Evolutionary conservation across 345 rosid genomes (phyloP).

Genomic region (Abelmoschus esculentus): DNA sequence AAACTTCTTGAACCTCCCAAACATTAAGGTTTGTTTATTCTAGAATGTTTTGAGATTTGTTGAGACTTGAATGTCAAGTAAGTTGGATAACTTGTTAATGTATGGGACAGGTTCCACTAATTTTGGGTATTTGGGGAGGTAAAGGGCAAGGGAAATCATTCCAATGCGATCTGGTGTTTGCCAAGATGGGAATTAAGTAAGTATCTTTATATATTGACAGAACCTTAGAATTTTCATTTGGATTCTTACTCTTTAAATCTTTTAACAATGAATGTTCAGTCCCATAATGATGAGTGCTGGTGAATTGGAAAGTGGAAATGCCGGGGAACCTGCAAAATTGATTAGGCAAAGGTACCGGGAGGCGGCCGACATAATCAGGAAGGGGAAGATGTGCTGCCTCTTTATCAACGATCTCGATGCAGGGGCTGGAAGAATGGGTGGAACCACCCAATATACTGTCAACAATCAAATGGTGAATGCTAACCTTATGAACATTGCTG

Average conservation of each 20-base stretch:
- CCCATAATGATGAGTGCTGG: conserved; percentile 77
- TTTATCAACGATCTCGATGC: conserved; percentile 98
- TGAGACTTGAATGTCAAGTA: not conserved
- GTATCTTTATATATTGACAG: conserved; percentile 5
- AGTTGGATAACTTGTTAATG: not conserved
- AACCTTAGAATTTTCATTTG: not conserved
- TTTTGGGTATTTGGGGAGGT: conserved; percentile 99
- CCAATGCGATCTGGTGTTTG: conserved; percentile 94
- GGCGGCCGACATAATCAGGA: conserved; percentile 33
- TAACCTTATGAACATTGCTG: conserved; percentile 99
- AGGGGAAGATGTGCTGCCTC: conserved; percentile 93
- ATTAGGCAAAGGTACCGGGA: too few species aligned
- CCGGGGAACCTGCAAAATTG: too few species aligned
- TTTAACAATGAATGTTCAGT: conserved; percentile 28
- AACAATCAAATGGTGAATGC: conserved; percentile 99
- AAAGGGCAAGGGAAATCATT: conserved; percentile 98
- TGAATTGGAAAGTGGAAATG: too few species aligned
- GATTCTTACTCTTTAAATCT: conserved; percentile 2
- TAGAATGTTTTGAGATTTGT: not conserved
- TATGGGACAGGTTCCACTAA: conserved; percentile 64
- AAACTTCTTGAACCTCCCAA: conserved; percentile 84
- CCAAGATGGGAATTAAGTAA: conserved; percentile 97
- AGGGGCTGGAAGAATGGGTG: conserved; percentile 90
- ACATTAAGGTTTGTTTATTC: conserved; percentile 55
- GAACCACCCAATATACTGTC: conserved; percentile 92